Evolutionary conservation across 371 early-diverging fungal genomes (phyloP).

Genomic region (Apophysomyces ossiformis): DNA sequence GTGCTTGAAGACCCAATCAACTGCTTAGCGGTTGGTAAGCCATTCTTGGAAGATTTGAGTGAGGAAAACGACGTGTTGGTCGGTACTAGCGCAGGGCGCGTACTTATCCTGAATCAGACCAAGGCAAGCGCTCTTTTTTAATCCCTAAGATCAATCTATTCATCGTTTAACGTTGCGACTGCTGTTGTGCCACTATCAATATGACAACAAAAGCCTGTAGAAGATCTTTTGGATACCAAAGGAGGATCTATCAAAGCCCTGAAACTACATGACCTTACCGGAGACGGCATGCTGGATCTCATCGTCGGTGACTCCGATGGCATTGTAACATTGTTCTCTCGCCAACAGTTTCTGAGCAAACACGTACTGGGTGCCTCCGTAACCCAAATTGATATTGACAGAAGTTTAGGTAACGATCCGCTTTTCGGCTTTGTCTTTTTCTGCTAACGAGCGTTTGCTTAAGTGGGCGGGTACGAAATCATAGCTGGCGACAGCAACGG

Average conservation of each 20-base stretch:
- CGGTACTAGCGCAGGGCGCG: slow-evolving; percentile 49
- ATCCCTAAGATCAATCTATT: too few relatives aligned
- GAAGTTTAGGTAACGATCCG: slow-evolving; percentile 30
- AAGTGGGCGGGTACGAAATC: slow-evolving; percentile 51
- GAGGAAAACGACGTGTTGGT: slow-evolving; percentile 56
- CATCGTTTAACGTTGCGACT: background rate
- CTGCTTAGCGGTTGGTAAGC: slow-evolving; percentile 49
- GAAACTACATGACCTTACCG: slow-evolving; percentile 47
- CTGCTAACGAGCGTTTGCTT: slow-evolving; percentile 3
- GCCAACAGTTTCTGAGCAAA: slow-evolving; percentile 53
- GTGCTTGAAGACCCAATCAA: slow-evolving; percentile 47
- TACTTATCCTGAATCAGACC: slow-evolving; percentile 47
- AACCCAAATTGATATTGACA: slow-evolving; percentile 41
- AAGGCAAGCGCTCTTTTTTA: slow-evolving; percentile 31
- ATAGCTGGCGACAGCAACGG: slow-evolving; percentile 52
- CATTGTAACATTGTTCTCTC: slow-evolving; percentile 47
- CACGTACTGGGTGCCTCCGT: slow-evolving; percentile 41
- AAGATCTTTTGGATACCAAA: slow-evolving; percentile 54
- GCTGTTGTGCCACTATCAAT: background rate
- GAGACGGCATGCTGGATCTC: slow-evolving; percentile 46
- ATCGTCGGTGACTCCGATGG: slow-evolving; percentile 58
- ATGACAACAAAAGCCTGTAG: slow-evolving; percentile 31
- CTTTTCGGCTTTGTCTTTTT: background rate
- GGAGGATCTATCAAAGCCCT: slow-evolving; percentile 50
- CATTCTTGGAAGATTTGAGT: slow-evolving; percentile 49